Conservation (phyloP, 2,329 filamentous ascomycete genomes). For the Eurotiales sp. region DNA sequence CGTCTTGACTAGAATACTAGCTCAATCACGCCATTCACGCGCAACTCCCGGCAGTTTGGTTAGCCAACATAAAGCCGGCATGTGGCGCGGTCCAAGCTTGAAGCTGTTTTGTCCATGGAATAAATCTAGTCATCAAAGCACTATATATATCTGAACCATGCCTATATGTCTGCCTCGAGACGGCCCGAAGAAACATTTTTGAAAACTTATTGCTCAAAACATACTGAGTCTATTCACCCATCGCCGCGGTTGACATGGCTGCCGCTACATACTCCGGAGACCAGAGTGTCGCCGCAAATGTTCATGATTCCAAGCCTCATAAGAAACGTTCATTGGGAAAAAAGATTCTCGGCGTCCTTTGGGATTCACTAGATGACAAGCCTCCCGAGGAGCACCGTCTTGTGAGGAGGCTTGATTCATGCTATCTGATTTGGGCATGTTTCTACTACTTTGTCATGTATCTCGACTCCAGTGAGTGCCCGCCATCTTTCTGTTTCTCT, state of each 20-base stretch:
- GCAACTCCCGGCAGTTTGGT: neutral
- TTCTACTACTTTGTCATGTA: constrained; percentile 16
- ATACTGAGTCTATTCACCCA: no score
- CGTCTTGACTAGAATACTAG: no score
- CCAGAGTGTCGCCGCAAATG: neutral
- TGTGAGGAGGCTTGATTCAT: constrained; percentile 11
- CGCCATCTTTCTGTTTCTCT: neutral
- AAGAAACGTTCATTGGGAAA: constrained; percentile 1
- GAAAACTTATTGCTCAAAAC: no score
- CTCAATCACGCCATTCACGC: neutral
- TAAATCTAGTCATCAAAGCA: no score
- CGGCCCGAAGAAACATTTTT: no score
- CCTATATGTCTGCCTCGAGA: neutral
- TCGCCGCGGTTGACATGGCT: neutral
- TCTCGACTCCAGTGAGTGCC: constrained; percentile 13
- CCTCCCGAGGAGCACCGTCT: constrained; percentile 11
- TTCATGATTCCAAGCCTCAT: no score
- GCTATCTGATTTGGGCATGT: constrained; percentile 14
- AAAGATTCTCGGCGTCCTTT: constrained; percentile 8
- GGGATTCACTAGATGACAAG: constrained; percentile 14
- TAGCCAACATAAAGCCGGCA: neutral
- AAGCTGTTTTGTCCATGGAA: neutral
- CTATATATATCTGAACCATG: neutral
- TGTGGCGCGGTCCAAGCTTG: neutral
- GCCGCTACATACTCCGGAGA: neutral